Evolutionary conservation across 176 grass and related monocot genomes (phyloP).

Genomic region (Oryza longistaminata): DNA sequence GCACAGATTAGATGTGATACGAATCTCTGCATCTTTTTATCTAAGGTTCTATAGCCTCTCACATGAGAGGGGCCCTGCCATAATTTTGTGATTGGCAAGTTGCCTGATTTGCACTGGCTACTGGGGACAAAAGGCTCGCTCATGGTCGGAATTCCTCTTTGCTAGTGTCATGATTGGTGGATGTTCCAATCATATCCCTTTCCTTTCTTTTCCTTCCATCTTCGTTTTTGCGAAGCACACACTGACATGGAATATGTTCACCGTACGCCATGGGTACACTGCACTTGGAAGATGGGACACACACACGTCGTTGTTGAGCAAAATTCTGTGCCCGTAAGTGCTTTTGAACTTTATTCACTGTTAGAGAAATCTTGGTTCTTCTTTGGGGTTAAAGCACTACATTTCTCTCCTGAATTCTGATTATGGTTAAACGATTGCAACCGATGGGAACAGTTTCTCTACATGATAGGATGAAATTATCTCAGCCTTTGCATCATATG

Average conservation of each 20-base stretch:
- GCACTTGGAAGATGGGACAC: not conserved
- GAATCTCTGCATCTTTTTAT: not conserved
- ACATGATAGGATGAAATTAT: too few relatives aligned
- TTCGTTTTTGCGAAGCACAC: not conserved
- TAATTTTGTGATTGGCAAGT: conserved; percentile 2
- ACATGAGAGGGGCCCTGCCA: not conserved
- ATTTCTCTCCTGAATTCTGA: not conserved
- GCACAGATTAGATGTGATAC: not conserved
- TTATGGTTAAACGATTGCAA: not conserved
- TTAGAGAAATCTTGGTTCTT: not conserved
- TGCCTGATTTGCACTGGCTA: conserved; percentile 8
- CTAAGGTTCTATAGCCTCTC: not conserved
- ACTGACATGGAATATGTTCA: not conserved
- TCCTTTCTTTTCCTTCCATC: not conserved
- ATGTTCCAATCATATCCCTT: not conserved
- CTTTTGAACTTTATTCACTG: not conserved
- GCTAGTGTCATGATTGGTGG: not conserved
- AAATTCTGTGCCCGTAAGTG: not conserved
- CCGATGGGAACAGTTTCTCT: not conserved
- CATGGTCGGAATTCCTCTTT: not conserved
- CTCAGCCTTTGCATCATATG: too few relatives aligned
- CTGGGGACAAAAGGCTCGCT: not conserved
- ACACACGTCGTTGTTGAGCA: not conserved
- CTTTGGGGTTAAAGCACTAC: not conserved
- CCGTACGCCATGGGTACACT: not conserved